Evolutionary conservation across 768 basidiomycete species (phyloP), one percentile per base, ranked within the genome.

Genomic region (Suillus brevipes): DNA sequence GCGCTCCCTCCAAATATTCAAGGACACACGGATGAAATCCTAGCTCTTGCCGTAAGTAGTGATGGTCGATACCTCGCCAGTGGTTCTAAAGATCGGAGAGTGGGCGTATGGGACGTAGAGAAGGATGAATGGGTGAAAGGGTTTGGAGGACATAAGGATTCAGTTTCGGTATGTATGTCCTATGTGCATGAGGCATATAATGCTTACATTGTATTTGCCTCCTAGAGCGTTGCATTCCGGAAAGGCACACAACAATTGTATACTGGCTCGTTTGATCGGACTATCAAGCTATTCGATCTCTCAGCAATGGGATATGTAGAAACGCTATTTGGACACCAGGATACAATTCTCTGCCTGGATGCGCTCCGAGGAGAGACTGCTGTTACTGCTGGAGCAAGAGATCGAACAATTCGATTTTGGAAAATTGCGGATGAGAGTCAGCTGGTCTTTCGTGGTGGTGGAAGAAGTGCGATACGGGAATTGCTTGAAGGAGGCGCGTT

Each of bases 311-410:
- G 94, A 12, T 95, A 95, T 71, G 90, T 99, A 63, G 97, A 99
- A 75, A 98, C 97, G 9, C 81, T 99, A 5, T 99, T 97, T 73
- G 97, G 97, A 1, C 97, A 99, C 74, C 97, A 99, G 78, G 96
- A 98, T 72, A 85, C 87, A 36, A 87, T 97, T 36, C 80, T 92
- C 18, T 81, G 84, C 5, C 71, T 99, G 6, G 93, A 95, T 67
- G 83, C 94, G 7, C 84, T 99, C 18, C 88, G 91, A 40, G 87
- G 87, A 8, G 95, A 98, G 70, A 87, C 88, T 2, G 92, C 91
- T 18, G 87, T 98, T 23, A 95, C 90, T 42, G 91, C 90, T 6
- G 97, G 97, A 23, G 92, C 88, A 0, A 83, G 95, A 40, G 97
- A 99, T 80, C 90, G 94, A 74, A 97, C 95, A 0, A 85, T 89